Evolutionary conservation across 129 eudicot genomes (phyloP).

Genomic region (Centella asiatica): DNA sequence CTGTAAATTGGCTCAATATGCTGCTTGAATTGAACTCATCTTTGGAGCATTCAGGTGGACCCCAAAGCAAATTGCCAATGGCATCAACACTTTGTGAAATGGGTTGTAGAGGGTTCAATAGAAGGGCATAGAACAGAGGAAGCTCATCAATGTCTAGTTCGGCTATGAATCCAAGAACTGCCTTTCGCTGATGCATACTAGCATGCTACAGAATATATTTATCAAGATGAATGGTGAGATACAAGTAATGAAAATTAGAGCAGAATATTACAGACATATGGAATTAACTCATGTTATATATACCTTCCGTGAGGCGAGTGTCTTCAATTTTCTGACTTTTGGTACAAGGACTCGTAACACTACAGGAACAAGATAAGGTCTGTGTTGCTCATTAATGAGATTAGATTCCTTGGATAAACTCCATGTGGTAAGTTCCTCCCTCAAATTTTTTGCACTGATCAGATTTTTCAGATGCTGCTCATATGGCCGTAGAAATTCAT

Average conservation of each 20-base stretch:
- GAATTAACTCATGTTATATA: neutral
- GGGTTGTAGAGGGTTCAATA: conserved; percentile 47
- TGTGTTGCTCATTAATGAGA: conserved; percentile 46
- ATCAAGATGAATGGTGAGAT: conserved; percentile 4
- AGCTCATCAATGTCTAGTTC: conserved; percentile 75
- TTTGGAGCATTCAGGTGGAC: conserved; percentile 18
- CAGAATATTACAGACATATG: neutral
- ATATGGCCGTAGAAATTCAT: conserved; percentile 56
- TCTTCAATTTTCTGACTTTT: conserved; percentile 66
- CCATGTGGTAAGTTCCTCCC: conserved; percentile 93
- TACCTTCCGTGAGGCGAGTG: conserved; percentile 83
- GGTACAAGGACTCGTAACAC: conserved; percentile 67
- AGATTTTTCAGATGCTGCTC: conserved; percentile 65
- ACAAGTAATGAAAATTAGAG: neutral
- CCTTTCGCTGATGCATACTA: conserved; percentile 64
- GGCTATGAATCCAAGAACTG: conserved; percentile 73
- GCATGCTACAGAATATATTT: conserved; percentile 45
- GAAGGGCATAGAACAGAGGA: conserved; percentile 62
- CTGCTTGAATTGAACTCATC: conserved; percentile 26
- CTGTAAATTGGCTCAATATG: conserved; percentile 45
- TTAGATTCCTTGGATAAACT: conserved; percentile 66
- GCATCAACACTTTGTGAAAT: conserved; percentile 32
- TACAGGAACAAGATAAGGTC: conserved; percentile 56
- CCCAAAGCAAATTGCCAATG: conserved; percentile 28
- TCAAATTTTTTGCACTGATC: conserved; percentile 47